Evolutionary conservation across 495 filamentous ascomycete genomes (phyloP).

Genomic region (Aspergillus coremiiformis): DNA sequence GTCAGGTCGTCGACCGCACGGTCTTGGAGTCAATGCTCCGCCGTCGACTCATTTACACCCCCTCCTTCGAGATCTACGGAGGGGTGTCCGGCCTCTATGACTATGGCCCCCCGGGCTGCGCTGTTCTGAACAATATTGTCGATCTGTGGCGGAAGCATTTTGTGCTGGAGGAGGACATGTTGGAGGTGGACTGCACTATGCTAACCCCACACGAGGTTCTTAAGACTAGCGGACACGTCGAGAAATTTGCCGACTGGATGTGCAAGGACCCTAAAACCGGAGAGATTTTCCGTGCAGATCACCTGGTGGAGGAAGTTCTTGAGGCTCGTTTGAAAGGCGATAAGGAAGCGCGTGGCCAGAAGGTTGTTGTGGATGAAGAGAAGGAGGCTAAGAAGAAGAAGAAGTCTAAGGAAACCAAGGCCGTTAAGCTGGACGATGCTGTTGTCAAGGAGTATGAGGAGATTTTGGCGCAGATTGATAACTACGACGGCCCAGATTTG

Average conservation of each 20-base stretch:
- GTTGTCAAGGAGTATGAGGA: constrained; percentile 61
- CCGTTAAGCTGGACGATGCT: constrained; percentile 56
- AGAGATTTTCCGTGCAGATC: constrained; percentile 92
- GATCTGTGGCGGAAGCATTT: constrained; percentile 93
- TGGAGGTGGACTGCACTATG: constrained; percentile 81
- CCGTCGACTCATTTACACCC: constrained; percentile 88
- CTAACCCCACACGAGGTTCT: constrained; percentile 83
- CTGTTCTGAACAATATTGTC: constrained; percentile 76
- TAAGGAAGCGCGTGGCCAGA: constrained; percentile 68
- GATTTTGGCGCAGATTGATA: constrained; percentile 64
- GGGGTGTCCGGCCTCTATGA: constrained; percentile 81
- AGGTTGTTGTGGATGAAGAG: constrained; percentile 57
- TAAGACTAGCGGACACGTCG: constrained; percentile 94
- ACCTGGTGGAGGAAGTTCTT: constrained; percentile 89
- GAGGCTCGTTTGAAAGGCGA: constrained; percentile 75
- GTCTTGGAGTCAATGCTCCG: constrained; percentile 76
- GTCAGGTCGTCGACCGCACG: constrained; percentile 75
- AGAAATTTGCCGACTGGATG: constrained; percentile 99
- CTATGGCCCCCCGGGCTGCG: constrained; percentile 75
- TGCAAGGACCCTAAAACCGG: constrained; percentile 97
- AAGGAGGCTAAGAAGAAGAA: constrained; percentile 62
- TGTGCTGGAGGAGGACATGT: constrained; percentile 82
- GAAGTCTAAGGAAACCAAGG: constrained; percentile 50
- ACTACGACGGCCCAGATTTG: constrained; percentile 59
- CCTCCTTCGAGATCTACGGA: constrained; percentile 89